Evolutionary conservation across 192 early-diverging fungal species (phyloP), one percentile per base, ranked within the genome.

Genomic region (Gryganskiella cystojenkinii): DNA sequence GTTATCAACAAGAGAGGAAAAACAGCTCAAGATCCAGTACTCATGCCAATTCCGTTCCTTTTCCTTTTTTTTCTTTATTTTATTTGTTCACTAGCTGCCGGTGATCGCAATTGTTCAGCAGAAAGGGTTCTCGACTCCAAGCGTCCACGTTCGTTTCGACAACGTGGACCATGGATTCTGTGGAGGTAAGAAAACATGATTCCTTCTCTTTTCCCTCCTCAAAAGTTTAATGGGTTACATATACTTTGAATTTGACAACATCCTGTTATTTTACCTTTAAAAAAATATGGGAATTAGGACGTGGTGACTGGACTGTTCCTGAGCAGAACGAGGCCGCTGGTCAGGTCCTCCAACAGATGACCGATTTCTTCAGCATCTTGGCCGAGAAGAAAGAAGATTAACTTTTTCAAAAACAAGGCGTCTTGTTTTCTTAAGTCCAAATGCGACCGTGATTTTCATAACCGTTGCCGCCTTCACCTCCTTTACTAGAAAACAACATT

Each of bases 251-350:
- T 31, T n/a, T 22, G 11, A 10, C 19, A 22, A 14, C 22, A 3
- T 4, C 22, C 15, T 54, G 52, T 30, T 55, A 22, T 31, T 17
- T 19, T 30, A 17, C 17, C 30, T 44, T 1, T 64, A 46, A 6
- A 27, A 30, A 3, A 22, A 14, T 31, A 27, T 3, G 1, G 20
- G 15, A 19, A 22, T 10, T 56, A 66, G 64, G 64, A 14, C 64
- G 64, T 34, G 64, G 64, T 25, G 64, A 66, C 52, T 66, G 64
- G 64, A 56, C 53, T 27, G 37, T 66, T 10, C 53, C 64, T 3
- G 64, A 66, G 64, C 64, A 66, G 28, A 66, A 66, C 1, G 40
- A 66, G n/a, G 53, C 64, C 7, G 64, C 51, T 4, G 14, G 34
- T 11, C 52, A 43, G 42, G 64, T 66, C 28, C 34, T 66, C 8